Conservation (phyloP, 164 flowering plant genomes). For the Kingdonia uniflora region DNA sequence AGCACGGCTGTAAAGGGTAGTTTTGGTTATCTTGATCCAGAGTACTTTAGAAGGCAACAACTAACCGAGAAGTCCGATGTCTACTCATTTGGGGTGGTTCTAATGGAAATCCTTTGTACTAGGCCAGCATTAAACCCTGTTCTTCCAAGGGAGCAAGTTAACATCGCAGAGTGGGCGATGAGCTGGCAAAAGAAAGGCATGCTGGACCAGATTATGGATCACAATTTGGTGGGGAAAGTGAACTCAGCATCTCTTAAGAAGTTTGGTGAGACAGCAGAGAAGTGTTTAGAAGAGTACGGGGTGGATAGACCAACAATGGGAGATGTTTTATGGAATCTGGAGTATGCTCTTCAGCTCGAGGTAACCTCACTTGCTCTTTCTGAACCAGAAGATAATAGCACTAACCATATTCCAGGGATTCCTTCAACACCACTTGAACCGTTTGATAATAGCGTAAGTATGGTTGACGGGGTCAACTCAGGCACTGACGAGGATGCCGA, state of each 20-base stretch:
- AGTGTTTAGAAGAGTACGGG: conserved; percentile 81
- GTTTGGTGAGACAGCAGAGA: conserved; percentile 88
- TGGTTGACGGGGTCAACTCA: conserved; percentile 45
- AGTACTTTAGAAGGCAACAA: conserved; percentile 88
- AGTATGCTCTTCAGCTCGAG: conserved; percentile 87
- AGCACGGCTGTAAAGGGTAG: conserved; percentile 96
- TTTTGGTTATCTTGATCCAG: conserved; percentile 93
- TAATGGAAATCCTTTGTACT: conserved; percentile 85
- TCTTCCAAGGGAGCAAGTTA: conserved; percentile 87
- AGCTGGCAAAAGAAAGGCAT: conserved; percentile 90
- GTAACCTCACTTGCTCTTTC: conserved; percentile 61
- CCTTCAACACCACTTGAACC: conserved; percentile 44
- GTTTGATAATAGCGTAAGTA: conserved; percentile 66
- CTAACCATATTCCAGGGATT: conserved; percentile 67
- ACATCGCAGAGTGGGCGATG: conserved; percentile 95
- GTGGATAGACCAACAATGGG: conserved; percentile 94
- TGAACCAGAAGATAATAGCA: conserved; percentile 88
- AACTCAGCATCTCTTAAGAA: conserved; percentile 79
- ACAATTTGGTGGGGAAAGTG: conserved; percentile 55
- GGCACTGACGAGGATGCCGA: conserved; percentile 73
- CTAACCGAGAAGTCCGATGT: conserved; percentile 92
- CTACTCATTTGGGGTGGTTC: conserved; percentile 90
- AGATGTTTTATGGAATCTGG: conserved; percentile 91
- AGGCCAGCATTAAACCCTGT: conserved; percentile 89
- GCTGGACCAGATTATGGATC: conserved; percentile 83